Conservation (phyloP, 495 filamentous ascomycete species). For the Parathielavia appendiculata region DNA sequence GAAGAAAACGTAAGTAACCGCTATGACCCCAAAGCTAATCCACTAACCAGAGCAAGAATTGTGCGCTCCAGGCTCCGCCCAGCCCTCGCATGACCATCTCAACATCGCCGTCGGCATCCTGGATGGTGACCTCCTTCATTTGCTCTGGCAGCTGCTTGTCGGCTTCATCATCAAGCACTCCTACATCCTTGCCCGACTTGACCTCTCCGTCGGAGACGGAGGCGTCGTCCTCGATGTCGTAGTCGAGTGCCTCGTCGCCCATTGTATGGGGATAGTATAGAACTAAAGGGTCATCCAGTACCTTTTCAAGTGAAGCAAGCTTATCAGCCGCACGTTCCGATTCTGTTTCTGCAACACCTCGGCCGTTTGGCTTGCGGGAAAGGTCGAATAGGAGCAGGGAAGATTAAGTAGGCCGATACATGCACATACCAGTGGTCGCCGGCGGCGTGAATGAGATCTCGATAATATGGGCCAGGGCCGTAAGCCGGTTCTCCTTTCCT, state of each 20-base stretch:
- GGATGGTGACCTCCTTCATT: background rate
- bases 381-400: background rate
- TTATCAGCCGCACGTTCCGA: background rate
- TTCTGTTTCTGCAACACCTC: too few relatives aligned
- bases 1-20: too few relatives aligned
- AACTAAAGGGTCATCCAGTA: background rate
- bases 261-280: constrained; percentile 3
- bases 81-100: constrained; percentile 3
- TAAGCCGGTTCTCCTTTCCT: background rate
- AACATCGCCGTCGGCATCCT: background rate
- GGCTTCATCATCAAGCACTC: background rate
- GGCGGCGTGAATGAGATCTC: background rate
- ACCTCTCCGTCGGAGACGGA: background rate
- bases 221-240: constrained; percentile 7
- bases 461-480: background rate
- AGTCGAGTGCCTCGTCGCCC: constrained; percentile 2
- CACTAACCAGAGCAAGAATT: too few relatives aligned
- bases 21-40: too few relatives aligned
- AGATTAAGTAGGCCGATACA: background rate
- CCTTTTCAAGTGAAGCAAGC: background rate
- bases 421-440: background rate
- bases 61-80: too few relatives aligned
- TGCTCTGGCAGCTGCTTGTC: background rate
- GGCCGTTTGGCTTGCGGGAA: too few relatives aligned
- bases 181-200: background rate